A percentile compares a stretch with the other conserved stretches of the same genome.
These are phyloP conservation scores for Candida koratica DNA, from an alignment of 805 yeast species.

Conservation along the genomic window DNA sequence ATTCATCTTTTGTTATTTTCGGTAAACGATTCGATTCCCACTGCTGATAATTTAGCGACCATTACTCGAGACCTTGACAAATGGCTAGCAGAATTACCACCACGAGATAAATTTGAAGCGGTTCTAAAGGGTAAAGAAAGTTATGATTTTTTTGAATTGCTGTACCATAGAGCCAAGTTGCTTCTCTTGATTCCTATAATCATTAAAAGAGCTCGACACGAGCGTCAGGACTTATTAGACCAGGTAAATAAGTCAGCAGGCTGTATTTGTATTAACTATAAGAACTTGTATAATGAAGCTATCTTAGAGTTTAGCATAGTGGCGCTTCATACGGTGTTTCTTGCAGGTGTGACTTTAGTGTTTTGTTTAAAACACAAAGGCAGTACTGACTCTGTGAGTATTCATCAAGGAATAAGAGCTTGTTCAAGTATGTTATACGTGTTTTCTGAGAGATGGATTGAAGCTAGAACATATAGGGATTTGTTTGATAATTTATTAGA, in stretches of 20 bases:
- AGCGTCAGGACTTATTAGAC: conserved; percentile 9
- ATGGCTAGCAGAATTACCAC: conserved; percentile 11
- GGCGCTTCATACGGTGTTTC: conserved; percentile 14
- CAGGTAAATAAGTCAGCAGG: conserved; percentile 15
- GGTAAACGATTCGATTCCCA: conserved; percentile 7
- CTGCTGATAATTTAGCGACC: conserved; percentile 11
- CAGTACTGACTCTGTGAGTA: conserved; percentile 9
- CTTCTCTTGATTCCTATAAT: conserved; percentile 11
- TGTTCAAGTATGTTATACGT: conserved; percentile 13
- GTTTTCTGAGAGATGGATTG: conserved; percentile 15
- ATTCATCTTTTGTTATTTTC: conserved; percentile 13
- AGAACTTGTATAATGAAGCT: conserved; percentile 11
- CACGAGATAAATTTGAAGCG: conserved; percentile 10
- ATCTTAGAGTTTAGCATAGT: conserved; percentile 15
- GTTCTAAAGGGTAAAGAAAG: conserved; percentile 14
- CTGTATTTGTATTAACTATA: conserved; percentile 12
- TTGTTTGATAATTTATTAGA: conserved; percentile 11
- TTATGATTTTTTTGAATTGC: conserved; percentile 12
- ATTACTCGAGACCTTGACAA: conserved; percentile 8
- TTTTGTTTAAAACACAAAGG: conserved; percentile 11
- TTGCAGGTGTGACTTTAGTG: conserved; percentile 14
- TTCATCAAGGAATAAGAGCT: conserved; percentile 14
- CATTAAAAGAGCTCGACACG: conserved; percentile 8
- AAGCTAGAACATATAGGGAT: conserved; percentile 14
- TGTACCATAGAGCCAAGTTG: conserved; percentile 14